These are phyloP conservation scores for Lepidium didymum DNA, from an alignment of 345 rosid species.

Conservation along the genomic window DNA sequence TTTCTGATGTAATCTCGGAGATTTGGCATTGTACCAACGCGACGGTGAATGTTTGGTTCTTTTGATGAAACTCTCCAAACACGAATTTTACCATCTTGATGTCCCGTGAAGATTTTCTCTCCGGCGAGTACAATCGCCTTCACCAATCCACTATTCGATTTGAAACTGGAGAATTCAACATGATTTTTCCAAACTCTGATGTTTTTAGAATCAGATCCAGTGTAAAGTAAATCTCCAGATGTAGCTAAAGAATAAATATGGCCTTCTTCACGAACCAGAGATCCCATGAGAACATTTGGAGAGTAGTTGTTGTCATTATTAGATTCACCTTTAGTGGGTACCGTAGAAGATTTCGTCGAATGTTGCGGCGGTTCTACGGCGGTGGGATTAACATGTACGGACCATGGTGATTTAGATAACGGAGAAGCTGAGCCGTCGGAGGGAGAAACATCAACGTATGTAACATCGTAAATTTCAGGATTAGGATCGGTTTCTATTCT, in stretches of 20 bases:
- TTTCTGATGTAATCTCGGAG: slow-evolving; percentile 48
- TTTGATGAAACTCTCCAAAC: slow-evolving; percentile 62
- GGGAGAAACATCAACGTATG: slow-evolving; percentile 25
- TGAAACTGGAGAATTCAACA: slow-evolving; percentile 65
- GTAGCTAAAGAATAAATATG: slow-evolving; percentile 84
- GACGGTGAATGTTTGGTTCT: slow-evolving; percentile 39
- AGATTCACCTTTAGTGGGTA: neutral
- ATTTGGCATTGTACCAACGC: slow-evolving; percentile 63
- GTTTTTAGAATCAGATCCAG: slow-evolving; percentile 89
- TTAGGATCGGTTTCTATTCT: slow-evolving; percentile 19
- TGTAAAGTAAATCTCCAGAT: slow-evolving; percentile 55
- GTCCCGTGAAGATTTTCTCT: slow-evolving; percentile 68
- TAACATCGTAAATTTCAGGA: slow-evolving; percentile 19
- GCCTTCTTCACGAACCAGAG: slow-evolving; percentile 81
- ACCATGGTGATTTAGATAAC: slow-evolving; percentile 60
- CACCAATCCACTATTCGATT: slow-evolving; percentile 76
- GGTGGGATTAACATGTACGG: slow-evolving; percentile 23
- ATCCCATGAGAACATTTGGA: slow-evolving; percentile 59
- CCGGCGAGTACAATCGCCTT: slow-evolving; percentile 66
- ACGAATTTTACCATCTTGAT: slow-evolving; percentile 89
- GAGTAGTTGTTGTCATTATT: slow-evolving; percentile 6
- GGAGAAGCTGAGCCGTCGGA: slow-evolving; percentile 32
- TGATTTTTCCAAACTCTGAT: slow-evolving; percentile 87
- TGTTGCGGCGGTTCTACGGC: neutral
- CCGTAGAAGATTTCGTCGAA: neutral